These are phyloP conservation scores for Aspergillus novofumigatus DNA, from an alignment of 2,329 filamentous ascomycete genomes.

Conservation along the genomic window DNA sequence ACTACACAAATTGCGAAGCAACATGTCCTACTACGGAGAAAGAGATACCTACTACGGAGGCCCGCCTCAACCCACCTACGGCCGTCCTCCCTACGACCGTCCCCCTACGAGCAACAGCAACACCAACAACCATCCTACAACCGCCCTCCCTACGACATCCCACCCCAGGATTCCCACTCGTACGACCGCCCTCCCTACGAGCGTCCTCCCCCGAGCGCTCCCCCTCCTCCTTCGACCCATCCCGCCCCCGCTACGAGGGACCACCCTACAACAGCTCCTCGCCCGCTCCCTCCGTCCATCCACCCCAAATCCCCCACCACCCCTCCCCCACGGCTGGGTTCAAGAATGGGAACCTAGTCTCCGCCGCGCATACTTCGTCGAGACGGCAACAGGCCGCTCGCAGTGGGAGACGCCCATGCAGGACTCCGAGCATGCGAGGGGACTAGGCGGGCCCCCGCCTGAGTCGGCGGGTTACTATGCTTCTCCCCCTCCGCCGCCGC, in stretches of 20 bases:
- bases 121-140: neutral
- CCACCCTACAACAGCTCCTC: constrained; percentile 32
- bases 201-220: constrained; percentile 13
- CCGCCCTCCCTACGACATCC: constrained; percentile 3
- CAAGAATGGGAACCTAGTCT: constrained; percentile 59
- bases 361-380: constrained; percentile 63
- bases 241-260: constrained; percentile 19
- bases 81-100: constrained; percentile 9
- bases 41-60: constrained; percentile 3
- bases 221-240: constrained; percentile 4
- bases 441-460: constrained; percentile 17
- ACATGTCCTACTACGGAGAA: constrained; percentile 15
- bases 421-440: constrained; percentile 21
- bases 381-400: constrained; percentile 56
- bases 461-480: constrained; percentile 19
- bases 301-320: constrained; percentile 43
- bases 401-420: constrained; percentile 59
- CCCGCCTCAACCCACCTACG: constrained; percentile 3
- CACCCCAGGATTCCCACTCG: constrained; percentile 5
- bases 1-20: neutral
- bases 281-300: constrained; percentile 25
- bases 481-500: constrained; percentile 15
- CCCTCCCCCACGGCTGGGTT: constrained; percentile 57
- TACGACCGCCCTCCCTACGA: constrained; percentile 22
- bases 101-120: constrained; percentile 3